A percentile compares a stretch with the other conserved stretches of the same genome.
Conservation (phyloP, 768 basidiomycete species). For the Trametes gibbosa region DNA sequence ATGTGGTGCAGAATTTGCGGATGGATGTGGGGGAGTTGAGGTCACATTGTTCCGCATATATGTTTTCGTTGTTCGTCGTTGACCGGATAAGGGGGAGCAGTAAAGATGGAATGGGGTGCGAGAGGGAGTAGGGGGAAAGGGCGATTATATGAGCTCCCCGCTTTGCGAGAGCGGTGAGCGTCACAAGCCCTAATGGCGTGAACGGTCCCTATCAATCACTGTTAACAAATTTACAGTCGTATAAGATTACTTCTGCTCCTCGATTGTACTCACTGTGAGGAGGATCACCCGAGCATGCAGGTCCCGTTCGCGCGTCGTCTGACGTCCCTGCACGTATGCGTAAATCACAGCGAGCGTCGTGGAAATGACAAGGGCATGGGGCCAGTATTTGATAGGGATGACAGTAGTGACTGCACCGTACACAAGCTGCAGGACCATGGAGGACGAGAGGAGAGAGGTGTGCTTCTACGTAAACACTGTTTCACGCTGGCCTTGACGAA, state of each 20-base stretch:
- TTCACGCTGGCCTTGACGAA: background rate
- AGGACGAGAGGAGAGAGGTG: background rate
- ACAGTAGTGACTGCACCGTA: constrained; percentile 38
- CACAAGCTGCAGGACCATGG: constrained; percentile 55
- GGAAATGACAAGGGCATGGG: constrained; percentile 48
- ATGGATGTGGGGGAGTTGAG: constrained; percentile 64
- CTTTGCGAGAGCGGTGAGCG: constrained; percentile 63
- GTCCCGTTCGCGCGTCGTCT: constrained; percentile 71
- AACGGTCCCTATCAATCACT: constrained; percentile 60
- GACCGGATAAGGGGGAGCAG: constrained; percentile 66
- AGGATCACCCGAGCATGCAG: constrained; percentile 70
- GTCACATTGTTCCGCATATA: constrained; percentile 81
- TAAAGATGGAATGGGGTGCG: constrained; percentile 51
- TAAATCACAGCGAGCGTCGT: constrained; percentile 47
- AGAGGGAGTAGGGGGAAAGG: constrained; percentile 58
- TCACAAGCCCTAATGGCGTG: constrained; percentile 66
- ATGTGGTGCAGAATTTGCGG: constrained; percentile 63
- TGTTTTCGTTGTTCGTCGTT: constrained; percentile 68
- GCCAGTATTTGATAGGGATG: constrained; percentile 57
- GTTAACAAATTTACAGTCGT: background rate
- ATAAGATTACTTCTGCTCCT: background rate
- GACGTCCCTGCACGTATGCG: constrained; percentile 64
- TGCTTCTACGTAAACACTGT: background rate
- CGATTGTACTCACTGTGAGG: constrained; percentile 51
- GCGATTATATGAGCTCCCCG: constrained; percentile 81